Evolutionary conservation across 2,329 filamentous ascomycete species (phyloP), one percentile per base, ranked within the genome.

Genomic region (Exophiala bonariae): DNA sequence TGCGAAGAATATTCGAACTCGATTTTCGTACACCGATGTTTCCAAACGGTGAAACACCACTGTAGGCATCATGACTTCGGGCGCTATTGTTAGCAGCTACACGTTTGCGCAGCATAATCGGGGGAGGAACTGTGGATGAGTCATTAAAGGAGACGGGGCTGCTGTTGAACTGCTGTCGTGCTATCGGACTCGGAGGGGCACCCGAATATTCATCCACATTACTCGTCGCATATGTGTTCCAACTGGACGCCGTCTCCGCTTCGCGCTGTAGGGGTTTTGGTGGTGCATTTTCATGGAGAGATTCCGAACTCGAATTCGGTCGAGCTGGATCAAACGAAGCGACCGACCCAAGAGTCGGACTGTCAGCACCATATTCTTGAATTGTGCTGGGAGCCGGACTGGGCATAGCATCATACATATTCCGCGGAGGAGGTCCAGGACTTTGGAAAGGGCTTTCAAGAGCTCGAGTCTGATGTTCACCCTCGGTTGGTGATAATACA

Each of bases 201-300:
- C 23, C 22, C 17, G 10, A 31, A 9, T 39, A 26, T 17, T 63
- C 62, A 44, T 69, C 68, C 14, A 63, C 52, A 23, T 69, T 69
- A 2, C 81, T 79, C 1, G 81, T 79, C 18, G 77, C 74, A 59
- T 79, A 82, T 2, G 81, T 85, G 6, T 80, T 83, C 53, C 79
- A 71, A 65, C 82, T 86, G 63, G 85, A 86, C 36, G 43, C 33
- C n/a, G 47, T 54, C 26, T 56, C 53, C 17, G 28, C 30, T 44
- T 56, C 53, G 36, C 33, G 41, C 48, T 42, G 47, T 23, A 38
- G 44, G 39, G 45, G 58, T 51, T 44, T 45, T 55, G 33, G 33
- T 36, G 20, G 31, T 20, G 36, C 13, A n/a, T 23, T 40, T 3
- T 31, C 37, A 19, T 45, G 40, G 36, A 47, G 19, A 7, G 52